Evolutionary conservation across 768 basidiomycete species (phyloP).

Genomic region (Phanerochaete sordida): DNA sequence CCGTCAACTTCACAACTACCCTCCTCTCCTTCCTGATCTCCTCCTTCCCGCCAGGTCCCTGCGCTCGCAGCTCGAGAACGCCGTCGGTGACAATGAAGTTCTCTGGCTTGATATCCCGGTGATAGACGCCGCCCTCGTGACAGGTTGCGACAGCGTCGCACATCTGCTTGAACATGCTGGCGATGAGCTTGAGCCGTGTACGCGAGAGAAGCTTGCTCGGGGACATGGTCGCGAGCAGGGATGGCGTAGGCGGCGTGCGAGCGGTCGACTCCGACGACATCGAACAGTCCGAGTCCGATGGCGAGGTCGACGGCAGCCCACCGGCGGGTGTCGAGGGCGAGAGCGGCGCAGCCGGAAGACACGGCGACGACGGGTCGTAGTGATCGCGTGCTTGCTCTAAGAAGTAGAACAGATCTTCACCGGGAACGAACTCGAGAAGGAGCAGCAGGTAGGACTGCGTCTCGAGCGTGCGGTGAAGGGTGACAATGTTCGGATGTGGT

Average conservation of each 20-base stretch:
- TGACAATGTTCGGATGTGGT: conserved; percentile 90
- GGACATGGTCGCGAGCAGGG: conserved; percentile 79
- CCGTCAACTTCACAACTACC: conserved; percentile 93
- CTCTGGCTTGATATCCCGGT: conserved; percentile 99
- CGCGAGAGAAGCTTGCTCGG: conserved; percentile 80
- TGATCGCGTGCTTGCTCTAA: conserved; percentile 94
- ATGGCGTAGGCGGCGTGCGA: conserved; percentile 89
- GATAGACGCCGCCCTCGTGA: conserved; percentile 87
- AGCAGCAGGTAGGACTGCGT: conserved; percentile 89
- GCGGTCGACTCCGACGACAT: conserved; percentile 33
- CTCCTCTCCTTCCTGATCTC: conserved; percentile 65
- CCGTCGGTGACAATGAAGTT: conserved; percentile 96
- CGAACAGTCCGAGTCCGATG: conserved; percentile 36
- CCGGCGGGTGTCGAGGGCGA: conserved; percentile 21
- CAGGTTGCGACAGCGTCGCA: conserved; percentile 95
- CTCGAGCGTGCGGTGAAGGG: conserved; percentile 90
- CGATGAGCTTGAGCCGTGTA: conserved; percentile 86
- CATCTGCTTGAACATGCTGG: conserved; percentile 99
- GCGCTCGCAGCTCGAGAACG: conserved; percentile 38
- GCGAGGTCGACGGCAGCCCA: conserved; percentile 84
- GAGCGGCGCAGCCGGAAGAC: conserved; percentile 15
- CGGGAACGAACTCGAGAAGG: conserved; percentile 92
- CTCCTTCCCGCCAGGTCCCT: conserved; percentile 26
- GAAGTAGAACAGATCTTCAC: conserved; percentile 98
- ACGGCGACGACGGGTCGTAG: conserved; percentile 44